Conservation (phyloP, 768 basidiomycete genomes). For the Rhizopogon rudus region DNA sequence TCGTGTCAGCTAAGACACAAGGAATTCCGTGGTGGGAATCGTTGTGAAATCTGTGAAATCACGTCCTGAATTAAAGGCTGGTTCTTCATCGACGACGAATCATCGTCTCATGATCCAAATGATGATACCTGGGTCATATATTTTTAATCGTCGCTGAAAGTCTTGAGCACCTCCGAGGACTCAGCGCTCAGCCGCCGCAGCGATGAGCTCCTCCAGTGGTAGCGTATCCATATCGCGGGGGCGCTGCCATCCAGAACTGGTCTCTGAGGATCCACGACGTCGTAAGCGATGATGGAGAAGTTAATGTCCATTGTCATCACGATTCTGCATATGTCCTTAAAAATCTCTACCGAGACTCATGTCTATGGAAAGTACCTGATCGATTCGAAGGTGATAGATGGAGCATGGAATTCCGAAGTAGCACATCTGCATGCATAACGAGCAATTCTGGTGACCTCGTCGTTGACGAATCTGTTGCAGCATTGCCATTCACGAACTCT, state of each 20-base stretch:
- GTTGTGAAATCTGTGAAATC: conserved; percentile 79
- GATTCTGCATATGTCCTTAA: conserved; percentile 89
- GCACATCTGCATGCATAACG: conserved; percentile 85
- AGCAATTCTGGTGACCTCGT: conserved; percentile 90
- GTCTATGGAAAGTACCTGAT: not conserved
- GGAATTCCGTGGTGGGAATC: conserved; percentile 59
- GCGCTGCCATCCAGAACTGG: conserved; percentile 87
- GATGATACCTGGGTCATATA: conserved; percentile 91
- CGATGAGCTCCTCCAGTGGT: conserved; percentile 70
- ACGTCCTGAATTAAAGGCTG: conserved; percentile 86
- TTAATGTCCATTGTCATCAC: conserved; percentile 82
- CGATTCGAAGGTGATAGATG: not conserved
- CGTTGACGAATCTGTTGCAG: conserved; percentile 77
- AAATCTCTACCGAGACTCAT: conserved; percentile 86
- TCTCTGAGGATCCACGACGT: conserved; percentile 96
- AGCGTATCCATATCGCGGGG: conserved; percentile 93
- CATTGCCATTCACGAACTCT: conserved; percentile 93
- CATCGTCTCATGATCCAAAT: conserved; percentile 91
- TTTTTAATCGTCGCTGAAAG: conserved; percentile 95
- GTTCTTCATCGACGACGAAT: conserved; percentile 65
- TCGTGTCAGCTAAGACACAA: too few species aligned
- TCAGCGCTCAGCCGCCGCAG: conserved; percentile 85
- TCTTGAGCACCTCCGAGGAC: conserved; percentile 82
- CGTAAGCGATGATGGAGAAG: conserved; percentile 88
- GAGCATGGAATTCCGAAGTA: conserved; percentile 60